Evolutionary conservation across 345 rosid genomes (phyloP).

Genomic region (Murraya koenigii): DNA sequence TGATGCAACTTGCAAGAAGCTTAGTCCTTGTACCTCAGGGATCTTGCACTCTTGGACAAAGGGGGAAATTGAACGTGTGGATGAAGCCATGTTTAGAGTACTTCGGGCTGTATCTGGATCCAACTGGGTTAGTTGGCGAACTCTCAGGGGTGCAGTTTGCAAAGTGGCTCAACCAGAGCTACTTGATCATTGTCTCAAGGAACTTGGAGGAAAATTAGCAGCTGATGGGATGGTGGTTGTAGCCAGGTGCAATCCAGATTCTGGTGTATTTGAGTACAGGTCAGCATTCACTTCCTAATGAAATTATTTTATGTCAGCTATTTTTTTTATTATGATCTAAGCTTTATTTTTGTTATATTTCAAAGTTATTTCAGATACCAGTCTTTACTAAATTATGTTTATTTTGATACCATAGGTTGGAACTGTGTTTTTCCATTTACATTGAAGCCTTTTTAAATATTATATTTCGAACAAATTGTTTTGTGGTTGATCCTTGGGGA

Average conservation of each 20-base stretch:
- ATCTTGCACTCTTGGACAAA: slow-evolving; percentile 38
- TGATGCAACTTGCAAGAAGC: slow-evolving; percentile 29
- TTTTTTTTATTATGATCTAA: not conserved
- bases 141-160: slow-evolving; percentile 60
- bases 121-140: slow-evolving; percentile 61
- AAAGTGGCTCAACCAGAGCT: slow-evolving; percentile 49
- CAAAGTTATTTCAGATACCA: not conserved
- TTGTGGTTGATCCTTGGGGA: not conserved
- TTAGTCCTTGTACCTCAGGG: slow-evolving; percentile 4
- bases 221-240: slow-evolving; percentile 46
- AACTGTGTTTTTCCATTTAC: not conserved
- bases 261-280: slow-evolving; percentile 61
- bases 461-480: not conserved
- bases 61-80: slow-evolving; percentile 44
- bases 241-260: slow-evolving; percentile 40
- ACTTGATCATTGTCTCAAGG: slow-evolving; percentile 58
- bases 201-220: slow-evolving; percentile 43
- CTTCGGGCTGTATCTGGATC: slow-evolving; percentile 57
- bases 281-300: slow-evolving; percentile 10
- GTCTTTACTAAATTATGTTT: not conserved
- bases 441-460: not conserved
- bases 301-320: not conserved
- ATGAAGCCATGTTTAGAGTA: slow-evolving; percentile 60
- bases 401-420: not conserved
- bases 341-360: not conserved